phyloP scores from a whole-genome alignment of 1,139 yeast species.

The Spathaspora sp. region DNA sequence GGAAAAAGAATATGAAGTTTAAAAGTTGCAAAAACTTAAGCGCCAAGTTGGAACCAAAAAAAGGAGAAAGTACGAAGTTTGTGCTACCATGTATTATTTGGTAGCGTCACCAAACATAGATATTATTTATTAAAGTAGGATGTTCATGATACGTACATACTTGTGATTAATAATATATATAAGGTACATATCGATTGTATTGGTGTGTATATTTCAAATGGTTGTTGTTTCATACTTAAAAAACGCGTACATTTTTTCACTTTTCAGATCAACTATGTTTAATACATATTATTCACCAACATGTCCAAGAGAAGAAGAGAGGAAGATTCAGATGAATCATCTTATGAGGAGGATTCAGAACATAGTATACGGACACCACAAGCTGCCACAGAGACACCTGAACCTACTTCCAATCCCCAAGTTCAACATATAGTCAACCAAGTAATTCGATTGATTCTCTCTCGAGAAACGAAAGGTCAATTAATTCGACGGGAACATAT shows the following conservation, averaged over 20 bases:
- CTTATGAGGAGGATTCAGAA: not conserved
- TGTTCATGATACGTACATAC: no score
- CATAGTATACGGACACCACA: not conserved
- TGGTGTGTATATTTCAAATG: no score
- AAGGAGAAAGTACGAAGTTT: no score
- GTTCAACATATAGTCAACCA: constrained; percentile 16
- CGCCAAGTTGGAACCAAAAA: not conserved
- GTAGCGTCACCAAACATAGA: no score
- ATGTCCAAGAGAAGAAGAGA: constrained; percentile 8
- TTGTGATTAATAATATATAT: no score
- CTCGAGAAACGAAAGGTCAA: constrained; percentile 26
- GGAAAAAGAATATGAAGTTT: not conserved
- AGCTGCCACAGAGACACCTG: not conserved
- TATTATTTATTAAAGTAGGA: no score
- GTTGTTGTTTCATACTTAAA: not conserved
- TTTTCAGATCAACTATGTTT: not conserved
- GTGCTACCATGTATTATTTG: no score
- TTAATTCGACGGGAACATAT: constrained; percentile 28
- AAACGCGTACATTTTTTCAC: not conserved
- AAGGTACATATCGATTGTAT: no score
- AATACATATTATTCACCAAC: no score
- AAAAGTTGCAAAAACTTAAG: not conserved
- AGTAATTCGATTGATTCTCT: constrained; percentile 23
- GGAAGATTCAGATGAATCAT: constrained; percentile 7
- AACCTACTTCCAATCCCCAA: constrained; percentile 7